Evolutionary conservation across 2,329 filamentous ascomycete species (phyloP).

Genomic region (Phoma sp.): DNA sequence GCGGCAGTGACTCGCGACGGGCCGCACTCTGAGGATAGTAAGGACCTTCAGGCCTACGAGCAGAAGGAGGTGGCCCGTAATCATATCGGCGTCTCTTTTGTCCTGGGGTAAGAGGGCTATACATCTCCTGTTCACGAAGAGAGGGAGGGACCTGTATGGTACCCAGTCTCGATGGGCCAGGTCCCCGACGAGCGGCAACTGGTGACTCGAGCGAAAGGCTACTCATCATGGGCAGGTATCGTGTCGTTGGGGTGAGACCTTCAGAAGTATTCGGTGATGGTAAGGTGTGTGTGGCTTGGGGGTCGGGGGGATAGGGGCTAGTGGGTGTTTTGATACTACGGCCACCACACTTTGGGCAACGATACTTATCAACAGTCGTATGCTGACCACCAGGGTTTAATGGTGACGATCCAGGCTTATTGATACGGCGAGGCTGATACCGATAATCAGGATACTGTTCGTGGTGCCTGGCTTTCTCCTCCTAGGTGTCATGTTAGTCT

Average conservation of each 20-base stretch:
- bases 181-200: constrained; percentile 29
- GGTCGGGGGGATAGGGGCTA: constrained; percentile 61
- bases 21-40: constrained; percentile 41
- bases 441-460: constrained; percentile 92
- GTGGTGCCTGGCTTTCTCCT: constrained; percentile 90
- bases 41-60: constrained; percentile 65
- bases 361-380: constrained; percentile 53
- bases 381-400: constrained; percentile 41
- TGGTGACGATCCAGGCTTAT: constrained; percentile 50
- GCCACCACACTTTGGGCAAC: constrained; percentile 76
- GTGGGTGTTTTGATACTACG: constrained; percentile 69
- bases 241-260: constrained; percentile 41
- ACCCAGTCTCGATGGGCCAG: constrained; percentile 37
- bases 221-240: constrained; percentile 47
- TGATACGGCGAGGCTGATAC: constrained; percentile 78
- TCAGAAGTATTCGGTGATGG: constrained; percentile 48
- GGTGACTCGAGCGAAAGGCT: constrained; percentile 52
- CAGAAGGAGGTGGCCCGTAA: constrained; percentile 50
- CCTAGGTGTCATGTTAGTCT: constrained; percentile 53
- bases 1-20: constrained; percentile 45
- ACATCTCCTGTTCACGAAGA: constrained; percentile 32
- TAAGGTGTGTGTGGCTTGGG: constrained; percentile 49
- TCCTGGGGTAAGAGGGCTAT: constrained; percentile 44
- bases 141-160: constrained; percentile 37
- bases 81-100: constrained; percentile 47